Conservation (phyloP, 495 filamentous ascomycete species). For the Aspergillus biplanus region DNA sequence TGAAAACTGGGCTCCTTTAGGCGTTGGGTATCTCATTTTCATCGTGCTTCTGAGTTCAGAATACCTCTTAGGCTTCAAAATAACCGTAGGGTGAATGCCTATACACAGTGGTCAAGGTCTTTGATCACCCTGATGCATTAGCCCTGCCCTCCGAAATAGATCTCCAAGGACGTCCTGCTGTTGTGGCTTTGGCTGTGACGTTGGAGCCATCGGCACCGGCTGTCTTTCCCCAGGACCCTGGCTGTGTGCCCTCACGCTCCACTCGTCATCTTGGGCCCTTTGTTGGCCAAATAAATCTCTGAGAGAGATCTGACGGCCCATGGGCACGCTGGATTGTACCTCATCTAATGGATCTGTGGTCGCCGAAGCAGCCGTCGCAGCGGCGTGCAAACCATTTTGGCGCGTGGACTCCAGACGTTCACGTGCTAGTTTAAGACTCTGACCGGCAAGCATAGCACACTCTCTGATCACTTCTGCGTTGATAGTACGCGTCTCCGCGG, state of each 20-base stretch:
- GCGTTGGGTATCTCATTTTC: conserved; percentile 36
- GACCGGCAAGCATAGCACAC: conserved; percentile 55
- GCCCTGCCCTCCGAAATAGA: conserved; percentile 47
- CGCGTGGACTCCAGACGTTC: conserved; percentile 45
- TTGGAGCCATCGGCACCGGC: conserved; percentile 21
- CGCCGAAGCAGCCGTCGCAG: conserved; percentile 36
- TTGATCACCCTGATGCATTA: conserved; percentile 38
- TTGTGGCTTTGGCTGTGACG: conserved; percentile 22
- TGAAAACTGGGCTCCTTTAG: background rate
- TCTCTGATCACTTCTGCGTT: conserved; percentile 57
- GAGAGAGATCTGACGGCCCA: conserved; percentile 57
- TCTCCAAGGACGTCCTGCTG: conserved; percentile 44
- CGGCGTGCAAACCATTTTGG: conserved; percentile 42
- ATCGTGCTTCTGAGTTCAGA: conserved; percentile 24
- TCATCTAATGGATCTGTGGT: conserved; percentile 38
- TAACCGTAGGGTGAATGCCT: conserved; percentile 2
- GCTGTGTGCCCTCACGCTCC: conserved; percentile 53
- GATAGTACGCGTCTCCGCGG: conserved; percentile 51
- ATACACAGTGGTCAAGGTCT: conserved; percentile 7
- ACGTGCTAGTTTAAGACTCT: conserved; percentile 47
- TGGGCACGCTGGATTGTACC: conserved; percentile 43
- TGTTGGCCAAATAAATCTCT: conserved; percentile 61
- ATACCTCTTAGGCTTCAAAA: conserved; percentile 9
- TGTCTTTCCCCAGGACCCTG: conserved; percentile 27
- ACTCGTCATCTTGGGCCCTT: conserved; percentile 53